Percentiles rank a stretch among this genome's conserved stretches.
phyloP scores from a whole-genome alignment of 805 yeast genomes.

The Yarrowia keelungensis region DNA sequence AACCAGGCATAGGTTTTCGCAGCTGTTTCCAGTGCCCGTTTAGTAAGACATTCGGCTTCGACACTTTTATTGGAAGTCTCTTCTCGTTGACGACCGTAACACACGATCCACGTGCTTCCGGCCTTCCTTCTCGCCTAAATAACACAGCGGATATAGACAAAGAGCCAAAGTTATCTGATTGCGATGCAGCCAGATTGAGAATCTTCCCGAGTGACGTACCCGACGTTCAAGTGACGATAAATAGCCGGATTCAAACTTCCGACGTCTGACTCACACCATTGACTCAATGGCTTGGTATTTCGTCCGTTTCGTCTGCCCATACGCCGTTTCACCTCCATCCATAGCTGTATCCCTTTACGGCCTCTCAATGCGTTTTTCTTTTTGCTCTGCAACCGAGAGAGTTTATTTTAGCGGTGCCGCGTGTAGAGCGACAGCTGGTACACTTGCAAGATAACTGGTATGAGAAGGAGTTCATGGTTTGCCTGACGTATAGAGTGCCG shows the following conservation, averaged over 20 bases:
- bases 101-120: slow-evolving; percentile 9
- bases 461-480: background rate
- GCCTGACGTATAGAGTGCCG: background rate
- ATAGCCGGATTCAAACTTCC: no score
- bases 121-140: background rate
- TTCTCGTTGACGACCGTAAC: no score
- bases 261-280: no score
- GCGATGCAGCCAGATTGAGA: background rate
- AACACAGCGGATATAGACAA: background rate
- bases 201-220: no score
- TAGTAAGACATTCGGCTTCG: background rate
- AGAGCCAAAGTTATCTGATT: slow-evolving; percentile 29
- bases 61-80: no score
- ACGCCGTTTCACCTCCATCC: background rate
- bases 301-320: no score
- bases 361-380: background rate
- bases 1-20: no score
- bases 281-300: no score
- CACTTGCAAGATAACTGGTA: no score
- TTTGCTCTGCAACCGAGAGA: slow-evolving; percentile 17
- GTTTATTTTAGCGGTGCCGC: slow-evolving; percentile 18
- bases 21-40: no score
- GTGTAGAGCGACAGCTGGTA: background rate
- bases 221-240: no score
- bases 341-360: background rate